These are phyloP conservation scores for Magnaporthiopsis rhizophila DNA, from an alignment of 2,329 filamentous ascomycete species.

Conservation along the genomic window DNA sequence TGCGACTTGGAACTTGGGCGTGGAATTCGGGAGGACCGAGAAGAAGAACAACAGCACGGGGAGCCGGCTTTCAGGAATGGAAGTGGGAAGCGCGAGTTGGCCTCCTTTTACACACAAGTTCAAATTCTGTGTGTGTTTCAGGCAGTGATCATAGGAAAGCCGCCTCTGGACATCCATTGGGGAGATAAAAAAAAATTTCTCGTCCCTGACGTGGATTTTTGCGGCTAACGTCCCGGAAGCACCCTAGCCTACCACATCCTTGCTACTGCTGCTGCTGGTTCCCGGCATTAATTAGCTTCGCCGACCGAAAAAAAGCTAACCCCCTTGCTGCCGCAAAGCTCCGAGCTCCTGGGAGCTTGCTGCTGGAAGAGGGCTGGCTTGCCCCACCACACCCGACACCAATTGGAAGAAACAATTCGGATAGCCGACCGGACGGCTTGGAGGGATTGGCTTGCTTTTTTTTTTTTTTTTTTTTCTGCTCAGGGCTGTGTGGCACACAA, in stretches of 20 bases:
- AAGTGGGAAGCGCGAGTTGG: neutral
- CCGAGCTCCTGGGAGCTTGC: neutral
- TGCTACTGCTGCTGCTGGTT: neutral
- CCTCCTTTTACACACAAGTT: neutral
- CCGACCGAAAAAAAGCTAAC: neutral
- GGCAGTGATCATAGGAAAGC: neutral
- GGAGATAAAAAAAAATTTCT: neutral
- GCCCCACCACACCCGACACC: neutral
- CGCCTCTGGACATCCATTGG: no score
- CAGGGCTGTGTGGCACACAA: neutral
- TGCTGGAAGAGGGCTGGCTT: no score
- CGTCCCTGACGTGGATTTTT: neutral
- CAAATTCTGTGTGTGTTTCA: neutral
- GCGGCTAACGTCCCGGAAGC: neutral
- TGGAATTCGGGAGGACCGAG: no score
- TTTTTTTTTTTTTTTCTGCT: neutral
- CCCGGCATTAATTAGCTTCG: neutral
- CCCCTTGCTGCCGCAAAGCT: neutral
- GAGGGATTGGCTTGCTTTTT: no score
- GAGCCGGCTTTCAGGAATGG: neutral
- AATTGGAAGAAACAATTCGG: neutral
- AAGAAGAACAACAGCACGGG: no score
- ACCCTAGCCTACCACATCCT: neutral
- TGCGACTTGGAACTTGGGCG: neutral
- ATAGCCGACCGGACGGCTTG: neutral